These are phyloP conservation scores for Tulasnella sp. DNA, from an alignment of 768 basidiomycete species.

Conservation along the genomic window DNA sequence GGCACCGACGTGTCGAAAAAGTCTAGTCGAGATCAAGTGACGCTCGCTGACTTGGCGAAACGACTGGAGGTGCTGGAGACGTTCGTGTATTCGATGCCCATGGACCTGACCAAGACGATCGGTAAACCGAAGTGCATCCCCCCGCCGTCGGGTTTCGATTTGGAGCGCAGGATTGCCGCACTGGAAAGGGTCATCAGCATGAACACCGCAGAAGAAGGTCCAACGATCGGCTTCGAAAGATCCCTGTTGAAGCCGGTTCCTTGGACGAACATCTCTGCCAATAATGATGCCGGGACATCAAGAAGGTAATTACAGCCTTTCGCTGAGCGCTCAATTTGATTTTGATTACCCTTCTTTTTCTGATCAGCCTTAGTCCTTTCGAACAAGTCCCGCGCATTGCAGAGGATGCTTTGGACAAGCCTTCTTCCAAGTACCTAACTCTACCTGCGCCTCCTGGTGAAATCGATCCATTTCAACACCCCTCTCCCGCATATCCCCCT, in stretches of 20 bases:
- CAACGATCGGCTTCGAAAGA: not conserved
- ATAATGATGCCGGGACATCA: not conserved
- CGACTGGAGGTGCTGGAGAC: not conserved
- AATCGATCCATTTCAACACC: not conserved
- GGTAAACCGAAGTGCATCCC: not conserved
- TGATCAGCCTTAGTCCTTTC: not conserved
- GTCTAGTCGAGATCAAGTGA: not conserved
- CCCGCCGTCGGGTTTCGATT: not conserved
- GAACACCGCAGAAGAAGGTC: not conserved
- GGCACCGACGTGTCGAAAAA: not conserved
- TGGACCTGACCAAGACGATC: not conserved
- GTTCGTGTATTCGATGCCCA: conserved; percentile 2
- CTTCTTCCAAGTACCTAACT: not conserved
- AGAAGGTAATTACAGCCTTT: not conserved
- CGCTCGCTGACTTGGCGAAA: not conserved
- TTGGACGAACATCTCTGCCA: not conserved
- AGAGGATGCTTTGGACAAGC: not conserved
- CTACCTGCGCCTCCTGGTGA: too few relatives aligned
- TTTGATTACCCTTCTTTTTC: not conserved
- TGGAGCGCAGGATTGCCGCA: not conserved
- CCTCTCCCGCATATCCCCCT: not conserved
- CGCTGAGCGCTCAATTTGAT: too few relatives aligned
- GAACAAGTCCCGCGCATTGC: not conserved
- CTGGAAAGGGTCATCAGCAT: not conserved
- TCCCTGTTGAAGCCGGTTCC: not conserved